Percentiles rank a stretch among this genome's conserved stretches.
These are phyloP conservation scores for Celoporthe dispersa DNA, from an alignment of 2,329 filamentous ascomycete genomes.

Conservation along the genomic window DNA sequence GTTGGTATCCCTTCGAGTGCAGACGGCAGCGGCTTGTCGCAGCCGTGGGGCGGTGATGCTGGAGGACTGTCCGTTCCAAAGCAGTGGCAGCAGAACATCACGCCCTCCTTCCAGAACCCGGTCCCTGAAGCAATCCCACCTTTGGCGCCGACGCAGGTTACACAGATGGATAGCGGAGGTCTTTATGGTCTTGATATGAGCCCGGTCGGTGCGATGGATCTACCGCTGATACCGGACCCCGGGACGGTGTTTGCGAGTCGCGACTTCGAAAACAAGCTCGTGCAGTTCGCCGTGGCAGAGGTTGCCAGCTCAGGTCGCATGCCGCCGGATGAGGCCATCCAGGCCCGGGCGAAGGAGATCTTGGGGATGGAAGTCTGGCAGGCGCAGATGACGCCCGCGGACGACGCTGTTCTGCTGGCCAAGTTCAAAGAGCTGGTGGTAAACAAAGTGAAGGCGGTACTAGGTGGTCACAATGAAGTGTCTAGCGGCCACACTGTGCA, in stretches of 20 bases:
- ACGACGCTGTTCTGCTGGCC: constrained; percentile 55
- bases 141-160: constrained; percentile 34
- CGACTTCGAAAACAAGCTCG: constrained; percentile 60
- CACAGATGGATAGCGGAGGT: background rate
- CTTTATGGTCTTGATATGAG: background rate
- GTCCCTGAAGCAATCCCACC: constrained; percentile 29
- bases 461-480: constrained; percentile 16
- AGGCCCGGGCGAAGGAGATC: constrained; percentile 53
- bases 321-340: constrained; percentile 54
- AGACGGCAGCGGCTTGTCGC: constrained; percentile 54
- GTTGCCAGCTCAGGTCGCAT: constrained; percentile 45
- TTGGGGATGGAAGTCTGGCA: constrained; percentile 39
- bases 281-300: constrained; percentile 51
- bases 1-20: constrained; percentile 54
- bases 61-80: background rate
- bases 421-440: constrained; percentile 57
- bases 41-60: background rate
- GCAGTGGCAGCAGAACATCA: constrained; percentile 36
- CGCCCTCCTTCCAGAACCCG: constrained; percentile 33
- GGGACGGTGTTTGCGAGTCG: constrained; percentile 61
- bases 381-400: constrained; percentile 53
- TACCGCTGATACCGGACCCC: constrained; percentile 29
- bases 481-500: background rate
- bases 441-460: constrained; percentile 34
- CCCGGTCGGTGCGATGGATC: background rate